Conservation (phyloP, 768 basidiomycete species). For the Calocera viscosa region DNA sequence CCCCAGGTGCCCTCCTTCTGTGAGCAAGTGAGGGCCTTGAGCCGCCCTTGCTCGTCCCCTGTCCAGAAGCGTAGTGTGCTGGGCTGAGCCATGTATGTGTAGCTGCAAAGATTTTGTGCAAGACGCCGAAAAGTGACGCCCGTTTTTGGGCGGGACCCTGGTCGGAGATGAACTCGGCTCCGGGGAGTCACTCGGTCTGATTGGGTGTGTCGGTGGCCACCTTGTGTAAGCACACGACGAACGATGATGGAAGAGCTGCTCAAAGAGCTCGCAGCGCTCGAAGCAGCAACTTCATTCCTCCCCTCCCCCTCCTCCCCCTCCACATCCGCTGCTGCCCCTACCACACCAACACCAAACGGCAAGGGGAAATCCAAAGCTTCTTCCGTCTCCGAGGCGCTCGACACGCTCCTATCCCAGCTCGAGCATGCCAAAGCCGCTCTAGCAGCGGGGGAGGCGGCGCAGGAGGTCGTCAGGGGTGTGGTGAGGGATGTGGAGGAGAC, state of each 20-base stretch:
- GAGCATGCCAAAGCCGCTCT: conserved; percentile 43
- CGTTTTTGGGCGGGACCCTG: too few relatives aligned
- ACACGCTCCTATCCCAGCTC: conserved; percentile 48
- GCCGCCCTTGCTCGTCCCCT: conserved; percentile 67
- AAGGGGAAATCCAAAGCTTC: conserved; percentile 31
- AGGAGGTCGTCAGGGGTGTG: conserved; percentile 40
- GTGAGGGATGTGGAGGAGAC: conserved; percentile 48
- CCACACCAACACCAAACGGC: conserved; percentile 32
- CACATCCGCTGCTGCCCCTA: conserved; percentile 29
- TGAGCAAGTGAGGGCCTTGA: conserved; percentile 47
- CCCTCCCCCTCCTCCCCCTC: conserved; percentile 15
- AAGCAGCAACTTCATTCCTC: conserved; percentile 37
- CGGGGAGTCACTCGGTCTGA: background rate
- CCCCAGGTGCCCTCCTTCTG: conserved; percentile 28
- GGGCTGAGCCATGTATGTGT: background rate
- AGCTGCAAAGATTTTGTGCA: background rate
- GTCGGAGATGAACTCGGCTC: background rate
- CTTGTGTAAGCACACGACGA: background rate
- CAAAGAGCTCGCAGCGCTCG: conserved; percentile 69
- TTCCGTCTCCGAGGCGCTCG: conserved; percentile 39
- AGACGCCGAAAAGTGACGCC: too few relatives aligned
- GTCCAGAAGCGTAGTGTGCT: conserved; percentile 55
- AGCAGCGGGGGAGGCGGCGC: conserved; percentile 37
- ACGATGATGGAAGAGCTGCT: conserved; percentile 53
- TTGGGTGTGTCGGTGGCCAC: background rate